Evolutionary conservation across 352 stramenopile genomes (phyloP).

Genomic region (Globisporangium spinosum): DNA sequence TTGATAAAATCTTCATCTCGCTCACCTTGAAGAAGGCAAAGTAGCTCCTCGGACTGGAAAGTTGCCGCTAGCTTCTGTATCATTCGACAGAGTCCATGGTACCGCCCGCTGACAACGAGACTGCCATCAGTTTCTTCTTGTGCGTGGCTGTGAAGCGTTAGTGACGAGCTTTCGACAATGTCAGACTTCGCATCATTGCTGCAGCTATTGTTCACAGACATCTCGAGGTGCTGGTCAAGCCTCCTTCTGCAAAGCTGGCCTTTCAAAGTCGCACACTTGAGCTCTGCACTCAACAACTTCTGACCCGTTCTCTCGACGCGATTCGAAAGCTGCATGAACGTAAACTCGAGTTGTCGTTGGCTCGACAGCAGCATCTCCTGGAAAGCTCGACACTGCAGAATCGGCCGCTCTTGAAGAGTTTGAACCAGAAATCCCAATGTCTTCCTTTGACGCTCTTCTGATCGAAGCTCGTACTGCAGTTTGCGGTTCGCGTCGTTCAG

Average conservation of each 20-base stretch:
- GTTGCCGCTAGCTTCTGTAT: not conserved
- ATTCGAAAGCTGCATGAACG: slow-evolving; percentile 24
- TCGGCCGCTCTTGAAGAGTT: slow-evolving; percentile 38
- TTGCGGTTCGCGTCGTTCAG: slow-evolving; percentile 15
- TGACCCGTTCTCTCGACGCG: not conserved
- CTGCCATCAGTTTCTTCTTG: not conserved
- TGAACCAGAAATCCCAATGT: slow-evolving; percentile 29
- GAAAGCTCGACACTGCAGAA: slow-evolving; percentile 37
- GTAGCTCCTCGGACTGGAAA: not conserved
- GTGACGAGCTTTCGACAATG: not conserved
- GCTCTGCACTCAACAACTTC: slow-evolving; percentile 16
- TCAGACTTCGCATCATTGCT: not conserved
- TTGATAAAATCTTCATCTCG: not conserved
- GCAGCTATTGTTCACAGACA: not conserved
- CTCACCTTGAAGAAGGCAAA: not conserved
- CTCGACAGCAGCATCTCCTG: slow-evolving; percentile 36
- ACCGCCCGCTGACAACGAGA: not conserved
- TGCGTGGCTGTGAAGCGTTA: not conserved
- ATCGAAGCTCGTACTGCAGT: slow-evolving; percentile 15
- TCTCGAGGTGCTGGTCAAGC: not conserved
- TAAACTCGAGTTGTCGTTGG: slow-evolving; percentile 31
- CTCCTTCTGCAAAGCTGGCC: not conserved
- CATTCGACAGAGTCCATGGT: not conserved
- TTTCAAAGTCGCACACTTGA: not conserved
- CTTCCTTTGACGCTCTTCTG: slow-evolving; percentile 20